Percentiles rank a stretch among this genome's conserved stretches.
phyloP scores from a whole-genome alignment of 441 rosid species.

The Metrosideros polymorpha region DNA sequence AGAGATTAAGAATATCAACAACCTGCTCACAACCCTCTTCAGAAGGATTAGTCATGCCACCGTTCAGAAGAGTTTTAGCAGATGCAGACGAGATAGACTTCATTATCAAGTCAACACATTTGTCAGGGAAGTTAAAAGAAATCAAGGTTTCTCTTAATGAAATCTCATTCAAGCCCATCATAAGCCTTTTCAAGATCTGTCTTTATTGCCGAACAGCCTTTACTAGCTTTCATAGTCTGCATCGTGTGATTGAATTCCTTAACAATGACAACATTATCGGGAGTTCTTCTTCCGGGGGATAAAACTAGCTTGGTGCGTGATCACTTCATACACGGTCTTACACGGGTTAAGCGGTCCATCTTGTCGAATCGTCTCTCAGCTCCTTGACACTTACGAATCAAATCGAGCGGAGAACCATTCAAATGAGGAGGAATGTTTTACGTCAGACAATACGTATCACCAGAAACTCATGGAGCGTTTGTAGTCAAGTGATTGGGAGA shows the following conservation, averaged over 20 bases:
- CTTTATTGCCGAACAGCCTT: background rate
- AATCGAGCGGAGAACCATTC: background rate
- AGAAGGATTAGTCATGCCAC: background rate
- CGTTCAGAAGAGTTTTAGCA: background rate
- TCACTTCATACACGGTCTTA: background rate
- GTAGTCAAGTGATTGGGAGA: background rate
- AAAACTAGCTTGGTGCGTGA: background rate
- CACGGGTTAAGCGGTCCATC: background rate
- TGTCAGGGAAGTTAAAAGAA: background rate
- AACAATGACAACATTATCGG: too few relatives aligned
- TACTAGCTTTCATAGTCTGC: background rate
- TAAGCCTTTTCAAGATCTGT: background rate
- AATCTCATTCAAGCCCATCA: background rate
- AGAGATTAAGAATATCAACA: background rate
- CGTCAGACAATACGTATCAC: background rate
- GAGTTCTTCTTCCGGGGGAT: background rate
- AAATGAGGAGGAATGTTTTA: background rate
- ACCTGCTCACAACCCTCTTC: background rate
- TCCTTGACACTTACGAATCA: background rate
- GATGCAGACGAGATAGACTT: background rate
- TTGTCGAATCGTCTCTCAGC: background rate
- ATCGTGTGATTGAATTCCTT: background rate
- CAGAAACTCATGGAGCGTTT: background rate
- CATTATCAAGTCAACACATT: background rate
- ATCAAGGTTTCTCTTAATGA: background rate